phyloP scores from a whole-genome alignment of 2,329 filamentous ascomycete species.

The Sporothrix protearum region DNA sequence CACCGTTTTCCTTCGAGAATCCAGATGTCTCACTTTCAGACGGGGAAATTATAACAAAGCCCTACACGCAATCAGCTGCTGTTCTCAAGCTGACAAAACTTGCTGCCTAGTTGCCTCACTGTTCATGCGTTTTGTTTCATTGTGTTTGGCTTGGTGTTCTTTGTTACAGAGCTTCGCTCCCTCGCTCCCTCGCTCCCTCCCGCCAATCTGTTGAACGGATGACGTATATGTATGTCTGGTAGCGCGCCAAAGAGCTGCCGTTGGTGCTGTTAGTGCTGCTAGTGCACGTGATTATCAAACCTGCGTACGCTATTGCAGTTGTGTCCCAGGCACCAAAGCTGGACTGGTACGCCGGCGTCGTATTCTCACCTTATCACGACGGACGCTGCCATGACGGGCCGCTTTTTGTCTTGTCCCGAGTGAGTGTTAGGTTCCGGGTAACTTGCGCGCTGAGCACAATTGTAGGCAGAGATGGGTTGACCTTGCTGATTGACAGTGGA shows the following conservation, averaged over 20 bases:
- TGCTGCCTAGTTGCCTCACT: slow-evolving; percentile 1
- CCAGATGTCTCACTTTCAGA: not conserved
- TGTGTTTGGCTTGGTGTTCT: not conserved
- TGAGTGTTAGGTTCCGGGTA: not conserved
- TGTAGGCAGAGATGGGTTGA: not conserved
- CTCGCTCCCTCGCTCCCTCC: slow-evolving; percentile 8
- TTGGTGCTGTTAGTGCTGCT: not conserved
- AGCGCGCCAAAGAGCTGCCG: not conserved
- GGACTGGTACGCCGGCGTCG: not conserved
- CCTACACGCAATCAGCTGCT: not conserved
- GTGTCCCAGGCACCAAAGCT: not conserved
- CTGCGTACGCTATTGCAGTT: not conserved
- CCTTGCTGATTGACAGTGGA: not conserved
- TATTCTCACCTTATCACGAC: not conserved
- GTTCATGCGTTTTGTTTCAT: not conserved
- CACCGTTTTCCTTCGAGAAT: not conserved
- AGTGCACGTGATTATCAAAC: not conserved
- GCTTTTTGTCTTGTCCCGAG: not conserved
- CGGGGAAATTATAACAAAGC: not conserved
- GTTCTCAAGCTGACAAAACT: not conserved
- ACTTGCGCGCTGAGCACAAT: not conserved
- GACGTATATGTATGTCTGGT: slow-evolving; percentile 15
- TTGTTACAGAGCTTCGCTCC: slow-evolving; percentile 12
- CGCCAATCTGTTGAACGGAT: not conserved
- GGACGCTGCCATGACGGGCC: slow-evolving; percentile 7